A percentile compares a stretch with the other conserved stretches of the same genome.
These are phyloP conservation scores for thale cress (Arabidopsis thaliana) DNA, from an alignment of 345 rosid genomes.

Conservation along the genomic window TAIR10.1 NC_003070.9:27481501-27482000, in stretches of 20 bases:
- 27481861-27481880: conserved; percentile 56
- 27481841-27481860: conserved; percentile 27
- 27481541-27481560: conserved; percentile 4
- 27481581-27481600: too few species aligned
- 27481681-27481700: conserved; percentile 14
- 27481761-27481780: conserved; percentile 26
- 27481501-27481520: conserved; percentile 13
- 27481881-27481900: conserved; percentile 55
- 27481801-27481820: neutral
- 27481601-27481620: neutral
- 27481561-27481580: conserved; percentile 13
- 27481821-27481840: conserved; percentile 29
- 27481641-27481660: conserved; percentile 8
- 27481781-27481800: conserved; percentile 36
- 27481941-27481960: conserved; percentile 49
- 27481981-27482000: conserved; percentile 54
- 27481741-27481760: neutral
- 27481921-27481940: conserved; percentile 54
- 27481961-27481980: conserved; percentile 65
- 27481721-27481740: neutral
- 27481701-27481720: neutral
- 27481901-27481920: conserved; percentile 56
- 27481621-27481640: conserved; percentile 13
- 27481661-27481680: conserved; percentile 1
- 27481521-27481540: conserved; percentile 10